Percentiles rank a stretch among this genome's conserved stretches.
Evolutionary conservation across 2,329 filamentous ascomycete species (phyloP).

Genomic region (Sporothrix euskadiensis): DNA sequence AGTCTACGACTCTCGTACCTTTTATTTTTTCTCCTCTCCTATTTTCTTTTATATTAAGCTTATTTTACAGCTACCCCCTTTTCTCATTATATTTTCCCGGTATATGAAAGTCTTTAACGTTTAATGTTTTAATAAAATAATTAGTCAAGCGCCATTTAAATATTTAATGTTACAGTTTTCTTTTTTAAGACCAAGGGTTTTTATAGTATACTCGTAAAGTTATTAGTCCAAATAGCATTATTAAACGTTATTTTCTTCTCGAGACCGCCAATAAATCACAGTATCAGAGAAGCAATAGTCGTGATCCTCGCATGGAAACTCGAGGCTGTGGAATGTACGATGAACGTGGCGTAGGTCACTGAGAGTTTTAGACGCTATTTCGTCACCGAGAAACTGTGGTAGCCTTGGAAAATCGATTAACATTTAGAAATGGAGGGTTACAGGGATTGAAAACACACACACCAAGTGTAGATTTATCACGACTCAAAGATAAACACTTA

Average conservation of each 20-base stretch:
- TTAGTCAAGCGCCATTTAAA: too few relatives aligned
- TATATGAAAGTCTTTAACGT: too few relatives aligned
- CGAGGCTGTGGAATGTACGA: constrained; percentile 37
- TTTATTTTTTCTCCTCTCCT: too few relatives aligned
- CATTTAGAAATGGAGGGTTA: not conserved
- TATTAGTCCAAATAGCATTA: too few relatives aligned
- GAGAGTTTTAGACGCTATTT: not conserved
- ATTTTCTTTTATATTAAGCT: too few relatives aligned
- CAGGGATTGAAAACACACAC: not conserved
- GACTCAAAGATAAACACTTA: constrained; percentile 37
- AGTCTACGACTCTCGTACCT: too few relatives aligned
- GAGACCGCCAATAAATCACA: constrained; percentile 43
- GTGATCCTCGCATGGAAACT: constrained; percentile 44
- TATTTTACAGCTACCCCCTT: too few relatives aligned
- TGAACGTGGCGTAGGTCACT: constrained; percentile 22
- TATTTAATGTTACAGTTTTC: too few relatives aligned
- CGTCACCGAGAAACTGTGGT: not conserved
- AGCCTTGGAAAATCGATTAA: constrained; percentile 16
- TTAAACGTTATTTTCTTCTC: not conserved
- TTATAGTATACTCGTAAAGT: too few relatives aligned
- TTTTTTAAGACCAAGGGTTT: too few relatives aligned
- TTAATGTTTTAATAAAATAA: too few relatives aligned
- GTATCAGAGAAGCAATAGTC: constrained; percentile 46
- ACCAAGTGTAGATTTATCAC: not conserved
- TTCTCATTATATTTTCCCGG: too few relatives aligned